Evolutionary conservation across 2,329 filamentous ascomycete genomes (phyloP), one percentile per base, ranked within the genome.

Genomic region (Neopestalotiopsis rosae): DNA sequence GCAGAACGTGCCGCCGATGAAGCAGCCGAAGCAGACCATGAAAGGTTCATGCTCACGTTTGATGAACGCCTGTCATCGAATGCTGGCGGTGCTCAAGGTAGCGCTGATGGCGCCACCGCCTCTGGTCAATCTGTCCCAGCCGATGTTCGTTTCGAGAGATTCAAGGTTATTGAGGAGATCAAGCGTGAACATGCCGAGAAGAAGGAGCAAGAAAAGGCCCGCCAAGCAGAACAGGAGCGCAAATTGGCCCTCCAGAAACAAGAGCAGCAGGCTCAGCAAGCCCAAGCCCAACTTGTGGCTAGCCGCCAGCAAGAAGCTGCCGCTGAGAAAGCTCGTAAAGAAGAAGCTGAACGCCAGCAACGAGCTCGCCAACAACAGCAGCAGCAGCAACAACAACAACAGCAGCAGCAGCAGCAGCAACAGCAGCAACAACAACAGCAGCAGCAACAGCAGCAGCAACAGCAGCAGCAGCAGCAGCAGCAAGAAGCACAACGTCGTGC

Each of bases 1-100:
- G 96, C 96, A 9, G 95, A 99, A 78, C 90, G 98, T 84, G 96
- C 94, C 9, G 95, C 95, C 7, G 96, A 99, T 76, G 95, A 99
- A 81, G 95, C 96, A 1, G 87, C 94, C 69, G 94, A 94, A 0
- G 95, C 95, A 28, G 93, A 94, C 69, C 91, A 94, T 72, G 95
- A 99, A 80, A 89, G 94, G 61, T 97, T 94, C 73, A 96, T 99
- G 94, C 90, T 98, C 65, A 91, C 94, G 28, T 90, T 95, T 81
- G 96, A 99, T 76, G 95, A 98, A 74, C 89, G 94, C 5, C 87
- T 94, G 69, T 87, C 90, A 13, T 86, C 91, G 1, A 87, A 85
- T 56, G 84, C 85, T 14, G 86, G 88, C 4, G 84, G 86, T 56
- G 87, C 87, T 7, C 87, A 89, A 69, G 86, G 87, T 68, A 86